These are phyloP conservation scores for Yarrowia porcina DNA, from an alignment of 805 yeast genomes.

Conservation along the genomic window DNA sequence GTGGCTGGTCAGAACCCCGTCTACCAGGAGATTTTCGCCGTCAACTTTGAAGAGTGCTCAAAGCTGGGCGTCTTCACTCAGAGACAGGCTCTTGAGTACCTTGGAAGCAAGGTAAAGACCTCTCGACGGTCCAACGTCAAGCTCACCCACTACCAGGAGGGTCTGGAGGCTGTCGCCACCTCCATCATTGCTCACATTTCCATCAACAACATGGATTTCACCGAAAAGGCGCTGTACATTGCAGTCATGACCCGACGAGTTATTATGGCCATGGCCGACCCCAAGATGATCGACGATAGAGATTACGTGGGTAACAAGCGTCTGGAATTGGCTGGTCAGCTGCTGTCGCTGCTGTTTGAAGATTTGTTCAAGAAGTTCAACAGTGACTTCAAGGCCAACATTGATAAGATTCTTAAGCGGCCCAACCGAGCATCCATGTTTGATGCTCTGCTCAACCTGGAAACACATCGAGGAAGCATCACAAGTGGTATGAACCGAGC, in stretches of 20 bases:
- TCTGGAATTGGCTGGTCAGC: conserved; percentile 93
- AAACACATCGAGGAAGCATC: conserved; percentile 87
- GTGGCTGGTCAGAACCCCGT: conserved; percentile 87
- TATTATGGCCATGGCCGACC: conserved; percentile 90
- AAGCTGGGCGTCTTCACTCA: conserved; percentile 82
- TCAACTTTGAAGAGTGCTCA: conserved; percentile 92
- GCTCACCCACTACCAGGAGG: conserved; percentile 80
- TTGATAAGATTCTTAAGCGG: conserved; percentile 88
- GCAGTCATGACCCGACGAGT: conserved; percentile 97
- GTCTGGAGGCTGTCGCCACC: conserved; percentile 85
- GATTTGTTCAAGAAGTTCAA: conserved; percentile 96
- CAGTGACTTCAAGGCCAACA: conserved; percentile 87
- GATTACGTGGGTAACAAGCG: conserved; percentile 98
- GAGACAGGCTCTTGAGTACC: conserved; percentile 85
- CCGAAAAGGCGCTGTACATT: conserved; percentile 90
- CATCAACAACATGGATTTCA: conserved; percentile 77
- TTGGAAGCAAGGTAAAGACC: conserved; percentile 89
- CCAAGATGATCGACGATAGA: conserved; percentile 95
- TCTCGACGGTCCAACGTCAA: conserved; percentile 85
- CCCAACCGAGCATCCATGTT: conserved; percentile 94
- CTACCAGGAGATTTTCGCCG: conserved; percentile 88
- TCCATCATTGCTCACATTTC: conserved; percentile 94
- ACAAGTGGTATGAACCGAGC: conserved; percentile 95
- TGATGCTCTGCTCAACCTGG: conserved; percentile 85
- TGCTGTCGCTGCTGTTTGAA: conserved; percentile 91